phyloP scores from a whole-genome alignment of 2,329 filamentous ascomycete genomes.

The Colletotrichum eremochloae region DNA sequence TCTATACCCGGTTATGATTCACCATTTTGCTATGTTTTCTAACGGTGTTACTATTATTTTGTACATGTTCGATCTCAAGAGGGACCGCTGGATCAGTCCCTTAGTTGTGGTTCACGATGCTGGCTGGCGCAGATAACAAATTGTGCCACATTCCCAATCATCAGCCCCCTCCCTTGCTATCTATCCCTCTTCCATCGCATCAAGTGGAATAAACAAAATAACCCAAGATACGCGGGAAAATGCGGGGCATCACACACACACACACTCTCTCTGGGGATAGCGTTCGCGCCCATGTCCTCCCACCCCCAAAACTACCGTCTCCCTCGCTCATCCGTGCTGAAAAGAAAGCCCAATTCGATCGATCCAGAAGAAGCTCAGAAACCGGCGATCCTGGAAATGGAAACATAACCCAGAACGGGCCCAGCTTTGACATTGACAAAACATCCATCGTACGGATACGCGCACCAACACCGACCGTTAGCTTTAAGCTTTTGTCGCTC shows the following conservation, averaged over 20 bases:
- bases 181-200: not conserved
- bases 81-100: too few species aligned
- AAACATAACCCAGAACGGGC: not conserved
- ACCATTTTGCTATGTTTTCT: too few species aligned
- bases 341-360: not conserved
- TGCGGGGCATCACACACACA: not conserved
- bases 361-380: not conserved
- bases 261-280: not conserved
- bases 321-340: not conserved
- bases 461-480: slow-evolving; percentile 15
- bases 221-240: not conserved
- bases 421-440: slow-evolving; percentile 18
- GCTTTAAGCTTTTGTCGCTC: slow-evolving; percentile 18
- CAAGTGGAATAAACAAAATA: not conserved
- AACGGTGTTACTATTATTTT: too few species aligned
- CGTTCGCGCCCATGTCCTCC: not conserved
- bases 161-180: not conserved
- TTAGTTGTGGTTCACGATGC: not conserved
- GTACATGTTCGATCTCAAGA: too few species aligned
- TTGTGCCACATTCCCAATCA: not conserved
- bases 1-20: not conserved
- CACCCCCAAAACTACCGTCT: not conserved
- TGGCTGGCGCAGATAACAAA: not conserved
- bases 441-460: not conserved
- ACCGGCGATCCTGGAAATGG: not conserved